A percentile compares a stretch with the other conserved stretches of the same genome.
Evolutionary conservation across 2,329 filamentous ascomycete genomes (phyloP).

Genomic region (Remersonia thermophila): DNA sequence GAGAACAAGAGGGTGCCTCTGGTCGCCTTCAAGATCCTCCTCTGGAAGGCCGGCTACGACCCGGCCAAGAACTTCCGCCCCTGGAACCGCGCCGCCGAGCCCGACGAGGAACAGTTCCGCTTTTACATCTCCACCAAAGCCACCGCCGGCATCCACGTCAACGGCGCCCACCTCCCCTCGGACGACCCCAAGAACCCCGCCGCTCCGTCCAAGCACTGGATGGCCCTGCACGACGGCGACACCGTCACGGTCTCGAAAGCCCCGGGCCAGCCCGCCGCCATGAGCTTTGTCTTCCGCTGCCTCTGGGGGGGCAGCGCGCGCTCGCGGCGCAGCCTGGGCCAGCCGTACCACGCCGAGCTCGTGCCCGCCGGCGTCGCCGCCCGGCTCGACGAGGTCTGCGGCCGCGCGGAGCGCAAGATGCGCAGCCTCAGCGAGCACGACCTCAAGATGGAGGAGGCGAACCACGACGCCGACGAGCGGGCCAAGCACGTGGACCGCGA

Average conservation of each 20-base stretch:
- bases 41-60: conserved; percentile 60
- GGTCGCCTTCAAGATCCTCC: conserved; percentile 64
- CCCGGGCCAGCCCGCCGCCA: conserved; percentile 26
- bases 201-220: conserved; percentile 47
- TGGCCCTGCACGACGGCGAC: conserved; percentile 65
- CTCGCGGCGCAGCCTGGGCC: conserved; percentile 20
- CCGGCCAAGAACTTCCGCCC: conserved; percentile 39
- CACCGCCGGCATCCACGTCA: conserved; percentile 63
- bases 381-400: conserved; percentile 37
- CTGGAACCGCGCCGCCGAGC: conserved; percentile 37
- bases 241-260: conserved; percentile 58
- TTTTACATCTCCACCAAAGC: conserved; percentile 73
- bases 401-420: conserved; percentile 32
- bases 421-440: conserved; percentile 28
- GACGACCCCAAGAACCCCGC: conserved; percentile 41
- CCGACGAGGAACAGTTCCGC: conserved; percentile 43
- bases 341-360: conserved; percentile 18
- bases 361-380: conserved; percentile 29
- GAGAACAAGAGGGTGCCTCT: conserved; percentile 66
- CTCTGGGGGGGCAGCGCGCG: conserved; percentile 43
- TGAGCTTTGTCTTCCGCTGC: conserved; percentile 38
- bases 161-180: conserved; percentile 52
- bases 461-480: conserved; percentile 32
- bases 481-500: conserved; percentile 31
- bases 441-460: conserved; percentile 30